Conservation (phyloP, 495 filamentous ascomycete genomes). For the Neurospora africana region DNA sequence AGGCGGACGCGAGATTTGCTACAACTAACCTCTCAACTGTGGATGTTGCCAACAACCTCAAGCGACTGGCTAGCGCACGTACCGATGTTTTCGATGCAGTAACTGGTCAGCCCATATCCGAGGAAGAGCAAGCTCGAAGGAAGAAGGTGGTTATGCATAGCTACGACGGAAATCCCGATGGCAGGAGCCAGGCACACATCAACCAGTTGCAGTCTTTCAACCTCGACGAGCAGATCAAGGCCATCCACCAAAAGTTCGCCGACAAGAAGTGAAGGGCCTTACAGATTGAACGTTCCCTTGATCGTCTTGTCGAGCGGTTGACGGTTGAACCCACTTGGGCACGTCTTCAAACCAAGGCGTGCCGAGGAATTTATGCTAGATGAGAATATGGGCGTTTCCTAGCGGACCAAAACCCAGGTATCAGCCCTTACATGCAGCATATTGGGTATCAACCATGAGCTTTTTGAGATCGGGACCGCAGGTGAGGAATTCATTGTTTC, state of each 20-base stretch:
- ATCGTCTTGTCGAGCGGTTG: not conserved
- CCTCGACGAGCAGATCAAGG: conserved; percentile 61
- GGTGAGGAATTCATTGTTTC: not conserved
- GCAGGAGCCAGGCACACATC: conserved; percentile 42
- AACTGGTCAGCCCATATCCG: conserved; percentile 52
- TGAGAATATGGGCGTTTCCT: not conserved
- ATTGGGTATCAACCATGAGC: not conserved
- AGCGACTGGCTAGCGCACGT: conserved; percentile 88
- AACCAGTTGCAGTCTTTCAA: conserved; percentile 43
- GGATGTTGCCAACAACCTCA: conserved; percentile 89
- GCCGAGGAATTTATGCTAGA: not conserved
- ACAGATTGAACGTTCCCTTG: not conserved
- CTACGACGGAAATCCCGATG: conserved; percentile 53
- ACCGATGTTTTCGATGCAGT: conserved; percentile 81
- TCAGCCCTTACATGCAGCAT: not conserved
- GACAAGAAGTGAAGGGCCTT: conserved; percentile 26
- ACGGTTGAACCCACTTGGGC: not conserved
- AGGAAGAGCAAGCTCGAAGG: conserved; percentile 66
- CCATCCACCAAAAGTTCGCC: conserved; percentile 55
- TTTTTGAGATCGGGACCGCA: not conserved
- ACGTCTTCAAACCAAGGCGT: not conserved
- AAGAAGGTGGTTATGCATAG: conserved; percentile 60
- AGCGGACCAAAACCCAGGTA: not conserved
- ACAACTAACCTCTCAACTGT: conserved; percentile 79
- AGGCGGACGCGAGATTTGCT: conserved; percentile 69